Evolutionary conservation across 768 basidiomycete genomes (phyloP), one percentile per base, ranked within the genome.

Genomic region (Boletellus ananas): DNA sequence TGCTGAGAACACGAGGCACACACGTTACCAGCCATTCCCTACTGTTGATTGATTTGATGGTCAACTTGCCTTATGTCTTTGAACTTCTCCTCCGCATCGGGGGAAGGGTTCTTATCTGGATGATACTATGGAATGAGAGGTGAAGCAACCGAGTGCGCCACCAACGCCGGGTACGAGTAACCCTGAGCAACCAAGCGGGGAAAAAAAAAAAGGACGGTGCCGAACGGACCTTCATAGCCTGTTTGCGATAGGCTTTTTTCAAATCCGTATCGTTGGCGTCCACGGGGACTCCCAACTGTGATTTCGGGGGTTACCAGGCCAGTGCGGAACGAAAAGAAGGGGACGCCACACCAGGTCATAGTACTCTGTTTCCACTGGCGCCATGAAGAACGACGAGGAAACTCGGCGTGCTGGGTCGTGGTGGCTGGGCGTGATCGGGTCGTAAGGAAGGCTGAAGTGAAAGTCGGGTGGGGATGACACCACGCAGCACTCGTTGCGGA

Each of bases 41-140:
- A 49, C 38, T 47, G 36, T 49, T 21, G 49, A 47, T 47, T 42
- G n/a, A 53, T 37, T 31, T 40, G 58, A 56, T 47, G 36, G 46
- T 17, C 45, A 35, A 67, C 67, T 55, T 58, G 85, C 90, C 91
- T 93, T 63, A 99, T 90, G 40, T 96, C 90, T 71, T 97, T 95
- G 76, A 99, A 99, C 74, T 85, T 94, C 66, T 90, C 87, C 65
- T 94, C 93, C 1, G 95, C 96, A 61, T 92, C 91, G n/a, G 84
- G 79, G 4, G 90, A 87, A 7, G 82, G 78, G 62, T 97, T 97
- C 79, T 95, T 96, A 72, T 96, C 94, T 5, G 94, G 94, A 65
- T 96, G 94, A 65, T 85, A 95, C 89, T 94, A 58, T 17, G n/a
- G 34, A 51, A 42, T 13, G 38, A 51, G 33, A 37, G 27, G 47